Percentiles rank a stretch among this genome's conserved stretches.
phyloP scores from a whole-genome alignment of 139 green algal genomes.

The Ulvella scutata region DNA sequence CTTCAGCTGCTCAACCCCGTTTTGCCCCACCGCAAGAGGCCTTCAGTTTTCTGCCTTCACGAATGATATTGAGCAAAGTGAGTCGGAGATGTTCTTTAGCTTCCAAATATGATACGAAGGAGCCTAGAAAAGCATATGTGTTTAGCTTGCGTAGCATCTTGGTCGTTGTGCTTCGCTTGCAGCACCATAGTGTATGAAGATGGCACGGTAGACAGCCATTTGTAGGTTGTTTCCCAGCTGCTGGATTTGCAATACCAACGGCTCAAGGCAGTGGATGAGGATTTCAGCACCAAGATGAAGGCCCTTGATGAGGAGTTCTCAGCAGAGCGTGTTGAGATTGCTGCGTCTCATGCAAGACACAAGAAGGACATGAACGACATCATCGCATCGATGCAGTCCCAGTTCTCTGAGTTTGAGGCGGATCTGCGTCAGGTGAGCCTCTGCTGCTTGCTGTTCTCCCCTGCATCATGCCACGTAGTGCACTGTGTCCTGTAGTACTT shows the following conservation, averaged over 20 bases:
- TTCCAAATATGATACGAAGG: no score
- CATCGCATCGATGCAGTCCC: conserved; percentile 48
- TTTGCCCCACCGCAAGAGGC: not conserved
- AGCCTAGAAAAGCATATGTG: no score
- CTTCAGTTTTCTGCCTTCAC: no score
- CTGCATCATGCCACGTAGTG: no score
- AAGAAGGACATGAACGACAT: conserved; percentile 72
- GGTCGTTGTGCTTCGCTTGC: not conserved
- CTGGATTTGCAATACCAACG: conserved; percentile 53
- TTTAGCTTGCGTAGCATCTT: no score
- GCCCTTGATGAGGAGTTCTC: conserved; percentile 44
- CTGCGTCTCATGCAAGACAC: conserved; percentile 35
- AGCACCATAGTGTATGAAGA: conserved; percentile 8
- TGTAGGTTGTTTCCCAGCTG: no score
- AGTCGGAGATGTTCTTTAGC: no score
- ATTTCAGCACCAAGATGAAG: conserved; percentile 41
- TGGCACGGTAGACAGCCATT: conserved; percentile 57
- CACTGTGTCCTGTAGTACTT: no score
- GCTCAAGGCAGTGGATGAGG: conserved; percentile 33
- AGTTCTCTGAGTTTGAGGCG: conserved; percentile 19
- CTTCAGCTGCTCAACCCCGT: no score
- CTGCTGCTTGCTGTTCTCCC: no score
- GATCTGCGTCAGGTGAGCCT: conserved; percentile 24
- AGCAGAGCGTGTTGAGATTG: conserved; percentile 24
- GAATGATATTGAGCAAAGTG: no score